phyloP scores from a whole-genome alignment of 2,329 filamentous ascomycete species.

The Chalara sp. region DNA sequence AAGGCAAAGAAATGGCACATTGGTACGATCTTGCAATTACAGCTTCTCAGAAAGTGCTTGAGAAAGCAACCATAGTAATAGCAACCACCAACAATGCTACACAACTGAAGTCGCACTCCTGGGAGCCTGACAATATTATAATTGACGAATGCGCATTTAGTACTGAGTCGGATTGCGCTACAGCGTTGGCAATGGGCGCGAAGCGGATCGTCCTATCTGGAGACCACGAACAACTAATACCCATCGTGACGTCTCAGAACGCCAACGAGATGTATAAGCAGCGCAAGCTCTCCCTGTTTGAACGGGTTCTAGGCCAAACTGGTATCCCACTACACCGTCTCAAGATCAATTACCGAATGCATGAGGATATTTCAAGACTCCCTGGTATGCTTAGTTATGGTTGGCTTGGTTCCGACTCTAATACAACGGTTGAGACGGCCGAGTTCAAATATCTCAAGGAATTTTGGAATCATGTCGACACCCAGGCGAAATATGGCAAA shows the following conservation, averaged over 20 bases:
- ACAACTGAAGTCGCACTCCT: neutral
- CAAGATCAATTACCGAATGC: conserved; percentile 11
- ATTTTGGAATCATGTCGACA: conserved; percentile 1
- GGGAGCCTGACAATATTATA: no score
- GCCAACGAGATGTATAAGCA: no score
- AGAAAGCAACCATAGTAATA: conserved; percentile 4
- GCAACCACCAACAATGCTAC: conserved; percentile 6
- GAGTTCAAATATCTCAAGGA: neutral
- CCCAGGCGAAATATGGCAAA: neutral
- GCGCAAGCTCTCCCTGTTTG: no score
- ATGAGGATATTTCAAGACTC: conserved; percentile 5
- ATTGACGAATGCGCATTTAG: no score
- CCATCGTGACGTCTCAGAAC: no score
- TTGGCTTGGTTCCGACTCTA: neutral
- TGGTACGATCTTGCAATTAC: neutral
- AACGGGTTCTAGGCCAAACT: neutral
- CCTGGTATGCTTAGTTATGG: conserved; percentile 6
- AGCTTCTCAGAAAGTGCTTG: neutral
- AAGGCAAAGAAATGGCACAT: neutral
- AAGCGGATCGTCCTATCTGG: no score
- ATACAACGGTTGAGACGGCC: neutral
- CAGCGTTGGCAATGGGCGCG: no score
- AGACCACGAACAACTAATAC: no score
- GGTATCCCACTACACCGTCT: conserved; percentile 4
- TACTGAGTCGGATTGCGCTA: no score